Conservation (phyloP, 2,329 filamentous ascomycete genomes). For the Pseudopyricularia cyperi region DNA sequence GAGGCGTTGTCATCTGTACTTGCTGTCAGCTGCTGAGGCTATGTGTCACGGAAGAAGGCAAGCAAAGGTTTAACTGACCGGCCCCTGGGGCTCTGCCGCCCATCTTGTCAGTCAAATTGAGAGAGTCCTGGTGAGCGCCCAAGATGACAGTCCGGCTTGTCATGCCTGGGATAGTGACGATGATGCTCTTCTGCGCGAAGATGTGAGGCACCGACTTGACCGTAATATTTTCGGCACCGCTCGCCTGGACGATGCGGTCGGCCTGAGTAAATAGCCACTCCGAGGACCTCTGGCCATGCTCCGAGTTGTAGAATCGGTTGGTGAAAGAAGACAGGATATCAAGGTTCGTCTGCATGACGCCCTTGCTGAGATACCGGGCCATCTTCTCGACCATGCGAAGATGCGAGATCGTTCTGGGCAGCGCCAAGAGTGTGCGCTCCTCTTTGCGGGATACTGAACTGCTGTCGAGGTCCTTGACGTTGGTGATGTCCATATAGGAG, state of each 20-base stretch:
- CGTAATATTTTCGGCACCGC: conserved; percentile 53
- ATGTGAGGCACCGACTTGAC: conserved; percentile 67
- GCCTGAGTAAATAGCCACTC: conserved; percentile 75
- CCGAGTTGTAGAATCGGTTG: conserved; percentile 67
- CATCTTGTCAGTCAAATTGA: conserved; percentile 80
- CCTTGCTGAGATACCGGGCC: conserved; percentile 56
- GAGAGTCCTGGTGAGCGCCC: conserved; percentile 88
- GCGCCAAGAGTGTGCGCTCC: conserved; percentile 11
- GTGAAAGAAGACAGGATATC: conserved; percentile 68
- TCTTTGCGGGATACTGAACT: conserved; percentile 17
- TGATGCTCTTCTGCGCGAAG: conserved; percentile 85
- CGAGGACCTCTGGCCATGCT: conserved; percentile 70
- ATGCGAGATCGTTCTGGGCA: conserved; percentile 26
- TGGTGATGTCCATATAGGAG: conserved; percentile 91
- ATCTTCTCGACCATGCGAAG: conserved; percentile 57
- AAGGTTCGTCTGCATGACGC: conserved; percentile 65
- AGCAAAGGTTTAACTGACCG: conserved; percentile 8
- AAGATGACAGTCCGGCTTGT: conserved; percentile 76
- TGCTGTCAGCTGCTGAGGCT: too few species aligned
- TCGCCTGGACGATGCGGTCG: conserved; percentile 53
- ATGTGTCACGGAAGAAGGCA: too few species aligned
- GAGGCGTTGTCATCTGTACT: conserved; percentile 74
- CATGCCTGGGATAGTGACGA: conserved; percentile 80
- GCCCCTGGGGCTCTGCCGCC: conserved; percentile 77
- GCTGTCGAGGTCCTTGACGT: conserved; percentile 50